phyloP scores from a whole-genome alignment of 352 stramenopile species.

The Globisporangium lucens region DNA sequence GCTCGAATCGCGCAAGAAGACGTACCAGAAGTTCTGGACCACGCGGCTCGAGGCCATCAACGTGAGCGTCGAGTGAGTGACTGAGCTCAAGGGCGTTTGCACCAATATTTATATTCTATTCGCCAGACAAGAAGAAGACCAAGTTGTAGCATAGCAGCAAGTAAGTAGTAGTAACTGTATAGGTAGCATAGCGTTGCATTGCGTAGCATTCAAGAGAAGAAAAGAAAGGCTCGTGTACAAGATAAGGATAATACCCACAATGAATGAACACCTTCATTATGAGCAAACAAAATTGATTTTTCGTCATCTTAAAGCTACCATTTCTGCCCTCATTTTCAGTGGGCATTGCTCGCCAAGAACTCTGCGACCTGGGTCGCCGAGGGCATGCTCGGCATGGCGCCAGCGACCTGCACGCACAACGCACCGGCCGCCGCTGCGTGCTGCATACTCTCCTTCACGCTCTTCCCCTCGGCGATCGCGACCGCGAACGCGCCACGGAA shows the following conservation, averaged over 20 bases:
- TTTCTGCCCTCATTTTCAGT: neutral
- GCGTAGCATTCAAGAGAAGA: neutral
- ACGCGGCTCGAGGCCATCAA: conserved; percentile 19
- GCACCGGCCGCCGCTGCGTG: conserved; percentile 57
- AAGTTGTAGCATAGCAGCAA: conserved; percentile 6
- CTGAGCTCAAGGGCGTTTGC: too few relatives aligned
- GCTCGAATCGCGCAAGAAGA: conserved; percentile 34
- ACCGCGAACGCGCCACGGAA: conserved; percentile 74
- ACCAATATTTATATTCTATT: conserved; percentile 12
- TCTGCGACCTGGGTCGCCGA: conserved; percentile 28
- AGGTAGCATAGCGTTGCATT: neutral
- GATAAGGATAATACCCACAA: neutral
- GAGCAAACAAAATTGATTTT: neutral
- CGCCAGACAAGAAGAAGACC: neutral
- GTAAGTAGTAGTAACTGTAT: neutral
- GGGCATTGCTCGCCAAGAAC: conserved; percentile 24
- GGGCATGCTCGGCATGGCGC: conserved; percentile 70
- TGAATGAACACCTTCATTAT: neutral
- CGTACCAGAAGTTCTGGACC: conserved; percentile 24
- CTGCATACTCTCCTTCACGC: conserved; percentile 48
- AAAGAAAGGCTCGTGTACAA: conserved; percentile 1
- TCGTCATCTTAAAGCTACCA: neutral
- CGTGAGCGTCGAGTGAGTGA: conserved; percentile 9
- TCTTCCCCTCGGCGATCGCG: conserved; percentile 40
- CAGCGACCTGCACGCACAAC: conserved; percentile 59